Conservation (phyloP, 441 rosid species). For the Brassica hybrid region DNA sequence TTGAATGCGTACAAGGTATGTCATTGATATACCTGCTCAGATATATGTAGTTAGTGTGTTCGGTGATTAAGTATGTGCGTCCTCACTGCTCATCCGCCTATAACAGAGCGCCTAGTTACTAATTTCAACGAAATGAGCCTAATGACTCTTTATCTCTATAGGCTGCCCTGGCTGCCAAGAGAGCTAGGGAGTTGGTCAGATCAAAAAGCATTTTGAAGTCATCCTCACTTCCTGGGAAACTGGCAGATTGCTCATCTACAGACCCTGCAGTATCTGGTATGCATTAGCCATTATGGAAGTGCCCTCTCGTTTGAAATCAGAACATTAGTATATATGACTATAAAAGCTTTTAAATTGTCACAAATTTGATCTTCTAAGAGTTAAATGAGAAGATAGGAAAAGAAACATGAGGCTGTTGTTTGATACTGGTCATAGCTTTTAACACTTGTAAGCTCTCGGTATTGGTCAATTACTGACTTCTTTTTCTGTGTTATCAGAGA, state of each 20-base stretch:
- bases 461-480: constrained; percentile 2
- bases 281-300: constrained; percentile 17
- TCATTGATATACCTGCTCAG: constrained; percentile 1
- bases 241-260: constrained; percentile 92
- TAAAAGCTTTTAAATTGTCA: background rate
- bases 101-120: background rate
- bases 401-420: constrained; percentile 1
- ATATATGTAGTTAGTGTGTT: background rate
- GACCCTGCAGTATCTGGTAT: constrained; percentile 89
- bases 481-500: constrained; percentile 59
- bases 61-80: background rate
- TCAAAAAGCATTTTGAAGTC: constrained; percentile 85
- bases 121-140: background rate
- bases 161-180: constrained; percentile 98
- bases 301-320: constrained; percentile 10
- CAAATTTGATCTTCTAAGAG: background rate
- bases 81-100: constrained; percentile 6
- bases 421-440: constrained; percentile 3
- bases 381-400: constrained; percentile 1
- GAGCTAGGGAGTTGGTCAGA: constrained; percentile 92
- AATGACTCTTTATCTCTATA: constrained; percentile 42
- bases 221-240: constrained; percentile 94
- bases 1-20: constrained; percentile 93
- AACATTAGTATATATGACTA: constrained; percentile 10
- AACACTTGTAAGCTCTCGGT: constrained; percentile 1